phyloP scores from a whole-genome alignment of 306 rosid genomes.

The Cyclanthera cordifolia region DNA sequence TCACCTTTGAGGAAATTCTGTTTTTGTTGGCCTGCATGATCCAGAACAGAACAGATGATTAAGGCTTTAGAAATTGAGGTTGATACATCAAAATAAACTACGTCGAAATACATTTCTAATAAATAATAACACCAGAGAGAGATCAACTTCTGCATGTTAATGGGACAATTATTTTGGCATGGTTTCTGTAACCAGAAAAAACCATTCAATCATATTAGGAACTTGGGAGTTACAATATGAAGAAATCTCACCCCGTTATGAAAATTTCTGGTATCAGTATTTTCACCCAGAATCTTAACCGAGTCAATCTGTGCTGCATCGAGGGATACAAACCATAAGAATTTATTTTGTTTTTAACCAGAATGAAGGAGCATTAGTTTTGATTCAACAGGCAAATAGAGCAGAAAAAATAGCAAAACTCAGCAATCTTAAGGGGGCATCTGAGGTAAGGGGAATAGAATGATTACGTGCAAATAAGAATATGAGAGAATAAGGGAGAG shows the following conservation, averaged over 20 bases:
- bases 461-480: too few relatives aligned
- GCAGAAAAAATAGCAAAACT: neutral
- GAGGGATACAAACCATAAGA: neutral
- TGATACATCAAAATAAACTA: neutral
- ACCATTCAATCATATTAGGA: neutral
- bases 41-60: neutral
- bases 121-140: too few relatives aligned
- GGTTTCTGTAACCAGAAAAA: neutral
- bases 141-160: too few relatives aligned
- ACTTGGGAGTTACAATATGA: neutral
- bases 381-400: neutral
- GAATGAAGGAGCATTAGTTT: neutral
- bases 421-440: neutral
- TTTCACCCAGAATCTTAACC: neutral
- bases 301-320: slow-evolving; percentile 8
- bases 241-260: neutral
- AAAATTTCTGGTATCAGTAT: neutral
- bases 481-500: too few relatives aligned
- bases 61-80: neutral
- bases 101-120: too few relatives aligned
- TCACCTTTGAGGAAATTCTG: slow-evolving; percentile 13
- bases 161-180: too few relatives aligned
- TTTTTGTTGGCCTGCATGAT: slow-evolving; percentile 5
- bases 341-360: neutral
- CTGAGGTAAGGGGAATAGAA: too few relatives aligned